Evolutionary conservation across 2,329 filamentous ascomycete genomes (phyloP).

Genomic region (Coniochaeta pulveracea): DNA sequence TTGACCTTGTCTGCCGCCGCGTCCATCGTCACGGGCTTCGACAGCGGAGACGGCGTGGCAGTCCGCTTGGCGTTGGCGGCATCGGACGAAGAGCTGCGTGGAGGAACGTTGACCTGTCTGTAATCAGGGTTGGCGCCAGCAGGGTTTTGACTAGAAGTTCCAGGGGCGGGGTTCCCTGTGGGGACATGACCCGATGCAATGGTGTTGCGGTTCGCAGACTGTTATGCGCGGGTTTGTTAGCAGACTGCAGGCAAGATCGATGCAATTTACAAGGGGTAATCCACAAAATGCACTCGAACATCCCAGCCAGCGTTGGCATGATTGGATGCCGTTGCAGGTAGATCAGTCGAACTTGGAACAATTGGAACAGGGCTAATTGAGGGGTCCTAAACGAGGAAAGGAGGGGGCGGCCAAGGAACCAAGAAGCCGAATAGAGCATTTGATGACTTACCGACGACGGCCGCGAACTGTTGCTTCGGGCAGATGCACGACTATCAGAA

Average conservation of each 20-base stretch:
- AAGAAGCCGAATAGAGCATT: neutral
- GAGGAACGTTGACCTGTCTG: slow-evolving; percentile 45
- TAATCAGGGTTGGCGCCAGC: slow-evolving; percentile 40
- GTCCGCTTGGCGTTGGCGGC: slow-evolving; percentile 45
- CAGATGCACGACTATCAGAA: slow-evolving; percentile 52
- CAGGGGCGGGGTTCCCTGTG: slow-evolving; percentile 40
- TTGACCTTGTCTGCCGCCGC: slow-evolving; percentile 28
- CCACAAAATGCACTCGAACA: slow-evolving; percentile 6
- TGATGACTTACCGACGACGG: slow-evolving; percentile 52
- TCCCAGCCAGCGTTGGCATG: too few species aligned
- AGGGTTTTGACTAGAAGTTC: slow-evolving; percentile 31
- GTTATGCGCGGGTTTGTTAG: slow-evolving; percentile 35
- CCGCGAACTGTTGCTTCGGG: slow-evolving; percentile 45
- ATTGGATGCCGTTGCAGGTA: slow-evolving; percentile 1
- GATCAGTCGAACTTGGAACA: neutral
- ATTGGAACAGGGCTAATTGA: slow-evolving; percentile 3
- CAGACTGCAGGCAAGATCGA: slow-evolving; percentile 21
- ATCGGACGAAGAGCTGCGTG: slow-evolving; percentile 54
- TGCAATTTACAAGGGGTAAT: slow-evolving; percentile 16
- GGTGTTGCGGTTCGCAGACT: slow-evolving; percentile 50
- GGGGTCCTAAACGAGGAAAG: too few species aligned
- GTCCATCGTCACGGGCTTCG: slow-evolving; percentile 56
- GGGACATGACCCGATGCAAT: slow-evolving; percentile 39
- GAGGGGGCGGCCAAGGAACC: slow-evolving; percentile 5
- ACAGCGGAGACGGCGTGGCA: slow-evolving; percentile 61